phyloP scores from a whole-genome alignment of 495 filamentous ascomycete species.

The Penicillium taxi region DNA sequence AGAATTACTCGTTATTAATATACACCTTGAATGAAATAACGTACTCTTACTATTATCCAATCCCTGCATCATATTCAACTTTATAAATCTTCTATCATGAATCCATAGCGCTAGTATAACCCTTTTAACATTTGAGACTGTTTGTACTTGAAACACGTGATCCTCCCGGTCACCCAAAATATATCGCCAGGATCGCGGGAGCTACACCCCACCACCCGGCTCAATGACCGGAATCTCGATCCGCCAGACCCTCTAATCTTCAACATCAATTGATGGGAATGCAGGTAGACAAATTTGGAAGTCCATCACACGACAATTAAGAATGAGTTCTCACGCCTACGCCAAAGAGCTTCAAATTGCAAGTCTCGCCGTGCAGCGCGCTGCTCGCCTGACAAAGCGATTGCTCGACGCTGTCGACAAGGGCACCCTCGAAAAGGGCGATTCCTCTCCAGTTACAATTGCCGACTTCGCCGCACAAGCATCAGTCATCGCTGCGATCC shows the following conservation, averaged over 20 bases:
- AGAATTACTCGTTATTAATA: too few relatives aligned
- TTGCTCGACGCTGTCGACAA: conserved; percentile 42
- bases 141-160: not conserved
- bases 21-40: too few relatives aligned
- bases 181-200: not conserved
- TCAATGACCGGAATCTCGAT: not conserved
- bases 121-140: not conserved
- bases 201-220: not conserved
- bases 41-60: not conserved
- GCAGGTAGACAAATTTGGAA: not conserved
- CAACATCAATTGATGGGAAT: too few relatives aligned
- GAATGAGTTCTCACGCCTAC: conserved; percentile 23
- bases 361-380: conserved; percentile 46
- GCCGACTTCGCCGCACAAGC: conserved; percentile 63
- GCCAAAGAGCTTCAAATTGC: conserved; percentile 43
- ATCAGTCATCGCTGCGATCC: conserved; percentile 49
- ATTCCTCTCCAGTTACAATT: conserved; percentile 56
- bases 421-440: conserved; percentile 47
- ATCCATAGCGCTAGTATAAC: too few relatives aligned
- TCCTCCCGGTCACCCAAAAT: not conserved
- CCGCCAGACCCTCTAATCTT: not conserved
- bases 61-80: not conserved
- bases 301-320: not conserved
- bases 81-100: too few relatives aligned
- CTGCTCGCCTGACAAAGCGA: conserved; percentile 44